These are phyloP conservation scores for Aspergillus ochraceoroseus DNA, from an alignment of 2,329 filamentous ascomycete species.

Conservation along the genomic window DNA sequence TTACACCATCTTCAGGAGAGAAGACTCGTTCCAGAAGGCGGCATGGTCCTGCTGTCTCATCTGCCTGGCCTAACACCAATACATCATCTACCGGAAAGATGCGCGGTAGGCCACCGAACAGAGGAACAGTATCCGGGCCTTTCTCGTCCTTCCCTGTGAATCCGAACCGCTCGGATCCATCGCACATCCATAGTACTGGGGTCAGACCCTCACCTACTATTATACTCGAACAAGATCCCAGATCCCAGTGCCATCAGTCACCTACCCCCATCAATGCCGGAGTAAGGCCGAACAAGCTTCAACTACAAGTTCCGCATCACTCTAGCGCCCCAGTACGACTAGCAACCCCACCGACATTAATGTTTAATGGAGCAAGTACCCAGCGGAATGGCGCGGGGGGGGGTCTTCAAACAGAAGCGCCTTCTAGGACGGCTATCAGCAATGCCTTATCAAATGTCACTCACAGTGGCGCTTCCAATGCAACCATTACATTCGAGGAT, in stretches of 20 bases:
- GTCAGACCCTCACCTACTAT: conserved; percentile 41
- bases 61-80: conserved; percentile 72
- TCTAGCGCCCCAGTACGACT: conserved; percentile 40
- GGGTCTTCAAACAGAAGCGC: conserved; percentile 5
- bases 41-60: conserved; percentile 82
- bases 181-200: conserved; percentile 41
- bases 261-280: conserved; percentile 22
- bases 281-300: conserved; percentile 38
- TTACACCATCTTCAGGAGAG: conserved; percentile 55
- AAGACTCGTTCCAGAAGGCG: conserved; percentile 51
- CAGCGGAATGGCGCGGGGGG: conserved; percentile 17
- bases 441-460: conserved; percentile 9
- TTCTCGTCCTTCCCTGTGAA: conserved; percentile 66
- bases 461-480: conserved; percentile 11
- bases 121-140: conserved; percentile 59
- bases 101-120: conserved; percentile 73
- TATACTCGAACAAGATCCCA: conserved; percentile 39
- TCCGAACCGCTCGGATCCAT: conserved; percentile 48
- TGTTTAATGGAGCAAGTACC: conserved; percentile 37
- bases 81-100: conserved; percentile 63
- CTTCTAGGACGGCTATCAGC: conserved; percentile 5
- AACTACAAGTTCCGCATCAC: conserved; percentile 43
- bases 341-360: conserved; percentile 41
- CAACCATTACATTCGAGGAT: conserved; percentile 28
- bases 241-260: conserved; percentile 26